Evolutionary conservation across 495 filamentous ascomycete species (phyloP), one percentile per base, ranked within the genome.

Genomic region (Penicillium daleae): DNA sequence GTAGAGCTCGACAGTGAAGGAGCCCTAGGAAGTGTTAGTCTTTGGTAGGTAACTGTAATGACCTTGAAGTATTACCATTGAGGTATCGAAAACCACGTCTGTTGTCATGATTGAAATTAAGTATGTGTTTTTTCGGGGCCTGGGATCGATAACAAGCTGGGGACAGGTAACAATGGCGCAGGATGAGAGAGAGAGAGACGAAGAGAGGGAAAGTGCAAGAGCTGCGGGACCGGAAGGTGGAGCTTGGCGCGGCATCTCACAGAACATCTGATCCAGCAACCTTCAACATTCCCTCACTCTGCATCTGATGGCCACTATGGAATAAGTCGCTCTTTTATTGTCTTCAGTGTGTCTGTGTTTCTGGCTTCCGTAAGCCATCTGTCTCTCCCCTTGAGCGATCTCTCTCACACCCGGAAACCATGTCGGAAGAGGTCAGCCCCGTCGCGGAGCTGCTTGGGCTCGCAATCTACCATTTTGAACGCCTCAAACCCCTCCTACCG

Each of bases 1-100:
- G 85, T 99, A 99, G 60, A 99, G 92, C 79, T 99, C 95, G 27
- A 97, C 74, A 40, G 84, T 84, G 74, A 99, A 92, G 2, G 79
- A 86, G 71, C 95, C 93, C 93, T 90, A 62, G 0, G 9, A 40
- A 13, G 19, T 17, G 62, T 78, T 62, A 75, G 69, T 52, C 8
- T 27, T 27, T 40, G 56, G 32, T 52, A 56, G 12, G 42, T 17
- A 32, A 17, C 37, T 22, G 48, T 6, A 44, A 50, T 8, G 35
- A 27, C 50, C 17, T 50, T 31, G 12, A 27, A 21, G 3, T 35
- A 10, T 65, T 77, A 92, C 92, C 89, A 96, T 92, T 27, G 87
- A 88, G 35, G 92, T 96, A 56, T 95, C 89, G 15, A 96, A 85
- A 26, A 82, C 79, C 55, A 96, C 83, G 62, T 91, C 86, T 26